Conservation (phyloP, 2,329 filamentous ascomycete genomes). For the Talaromyces rugulosus region DNA sequence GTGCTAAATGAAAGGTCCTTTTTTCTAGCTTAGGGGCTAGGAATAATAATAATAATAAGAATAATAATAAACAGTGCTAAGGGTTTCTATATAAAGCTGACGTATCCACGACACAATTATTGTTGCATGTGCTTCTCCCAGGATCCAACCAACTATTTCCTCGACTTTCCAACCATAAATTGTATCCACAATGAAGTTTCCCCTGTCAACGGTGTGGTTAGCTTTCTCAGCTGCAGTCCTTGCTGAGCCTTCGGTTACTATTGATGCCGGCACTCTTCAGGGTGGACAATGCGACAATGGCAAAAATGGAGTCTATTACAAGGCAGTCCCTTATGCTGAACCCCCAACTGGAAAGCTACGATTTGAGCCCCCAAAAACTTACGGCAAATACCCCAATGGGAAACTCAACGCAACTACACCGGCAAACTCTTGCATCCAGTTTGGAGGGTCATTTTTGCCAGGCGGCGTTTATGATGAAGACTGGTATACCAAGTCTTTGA, state of each 20-base stretch:
- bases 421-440: constrained; percentile 18
- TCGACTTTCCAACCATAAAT: neutral
- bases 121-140: neutral
- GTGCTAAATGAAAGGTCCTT: neutral
- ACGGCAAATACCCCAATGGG: constrained; percentile 15
- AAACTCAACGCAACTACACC: constrained; percentile 15
- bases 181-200: neutral
- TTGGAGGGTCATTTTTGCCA: constrained; percentile 4
- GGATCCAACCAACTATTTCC: neutral
- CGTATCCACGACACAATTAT: neutral
- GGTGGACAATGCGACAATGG: constrained; percentile 16
- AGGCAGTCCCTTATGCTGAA: constrained; percentile 18
- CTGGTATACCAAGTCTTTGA: constrained; percentile 14
- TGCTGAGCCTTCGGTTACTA: constrained; percentile 14
- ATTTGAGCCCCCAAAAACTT: constrained; percentile 18
- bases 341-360: constrained; percentile 17
- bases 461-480: constrained; percentile 14
- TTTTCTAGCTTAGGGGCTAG: neutral
- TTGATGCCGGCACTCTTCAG: constrained; percentile 16
- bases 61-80: neutral
- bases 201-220: no score
- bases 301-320: constrained; percentile 14
- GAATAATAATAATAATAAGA: neutral
- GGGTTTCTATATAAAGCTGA: neutral
- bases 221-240: neutral